Percentiles rank a stretch among this genome's conserved stretches.
phyloP scores from a whole-genome alignment of 1,284 basidiomycete species.

The Marasmius fiardii region DNA sequence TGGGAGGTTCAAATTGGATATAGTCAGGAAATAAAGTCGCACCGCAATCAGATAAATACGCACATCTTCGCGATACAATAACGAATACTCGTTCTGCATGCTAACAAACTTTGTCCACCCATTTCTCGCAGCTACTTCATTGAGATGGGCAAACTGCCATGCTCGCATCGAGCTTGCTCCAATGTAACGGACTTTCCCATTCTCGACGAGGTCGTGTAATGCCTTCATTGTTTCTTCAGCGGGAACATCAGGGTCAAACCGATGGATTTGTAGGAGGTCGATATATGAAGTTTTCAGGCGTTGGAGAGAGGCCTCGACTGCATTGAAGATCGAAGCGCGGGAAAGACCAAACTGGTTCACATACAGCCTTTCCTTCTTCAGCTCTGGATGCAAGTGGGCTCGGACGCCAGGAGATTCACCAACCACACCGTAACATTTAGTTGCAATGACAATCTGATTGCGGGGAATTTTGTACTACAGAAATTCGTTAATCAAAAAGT shows the following conservation, averaged over 20 bases:
- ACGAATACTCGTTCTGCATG: slow-evolving; percentile 12
- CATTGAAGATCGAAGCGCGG: slow-evolving; percentile 34
- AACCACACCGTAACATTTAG: slow-evolving; percentile 32
- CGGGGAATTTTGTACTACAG: slow-evolving; percentile 54
- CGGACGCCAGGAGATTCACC: neutral
- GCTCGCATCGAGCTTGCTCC: slow-evolving; percentile 34
- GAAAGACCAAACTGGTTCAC: slow-evolving; percentile 35
- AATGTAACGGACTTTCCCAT: slow-evolving; percentile 38
- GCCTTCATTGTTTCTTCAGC: slow-evolving; percentile 41
- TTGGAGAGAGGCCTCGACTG: slow-evolving; percentile 28
- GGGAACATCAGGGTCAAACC: slow-evolving; percentile 31
- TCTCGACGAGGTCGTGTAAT: slow-evolving; percentile 36
- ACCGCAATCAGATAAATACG: neutral
- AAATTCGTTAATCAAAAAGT: neutral
- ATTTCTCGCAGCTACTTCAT: slow-evolving; percentile 16
- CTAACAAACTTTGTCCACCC: slow-evolving; percentile 24
- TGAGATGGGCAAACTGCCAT: slow-evolving; percentile 30
- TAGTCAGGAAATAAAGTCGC: no score
- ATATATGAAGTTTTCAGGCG: slow-evolving; percentile 33
- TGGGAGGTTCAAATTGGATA: slow-evolving; percentile 6
- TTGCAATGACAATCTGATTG: slow-evolving; percentile 43
- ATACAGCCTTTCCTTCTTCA: slow-evolving; percentile 21
- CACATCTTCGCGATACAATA: slow-evolving; percentile 34
- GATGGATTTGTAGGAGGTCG: slow-evolving; percentile 35
- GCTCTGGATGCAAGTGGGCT: no score